Percentiles rank a stretch among this genome's conserved stretches.
phyloP scores from a whole-genome alignment of 2,329 filamentous ascomycete species.

The Cercospora sp. region DNA sequence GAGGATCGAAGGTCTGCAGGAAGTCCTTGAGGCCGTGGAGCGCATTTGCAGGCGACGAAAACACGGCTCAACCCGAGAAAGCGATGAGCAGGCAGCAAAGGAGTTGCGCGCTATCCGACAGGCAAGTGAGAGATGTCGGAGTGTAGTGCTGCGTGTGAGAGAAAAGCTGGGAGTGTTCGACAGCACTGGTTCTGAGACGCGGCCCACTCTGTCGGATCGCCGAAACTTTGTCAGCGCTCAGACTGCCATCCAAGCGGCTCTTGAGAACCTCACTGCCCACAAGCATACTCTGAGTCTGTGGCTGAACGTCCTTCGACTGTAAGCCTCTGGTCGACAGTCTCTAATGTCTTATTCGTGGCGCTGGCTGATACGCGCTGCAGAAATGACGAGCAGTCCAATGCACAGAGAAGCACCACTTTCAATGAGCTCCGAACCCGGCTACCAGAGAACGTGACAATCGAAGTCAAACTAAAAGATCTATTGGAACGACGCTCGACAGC shows the following conservation, averaged over 20 bases:
- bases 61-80: neutral
- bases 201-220: neutral
- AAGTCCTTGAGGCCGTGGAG: neutral
- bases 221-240: conserved; percentile 1
- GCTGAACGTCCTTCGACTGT: conserved; percentile 2
- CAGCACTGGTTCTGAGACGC: neutral
- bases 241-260: neutral
- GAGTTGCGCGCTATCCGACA: neutral
- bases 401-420: neutral
- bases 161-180: conserved; percentile 2
- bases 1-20: neutral
- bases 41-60: conserved; percentile 1
- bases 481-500: neutral
- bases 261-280: conserved; percentile 7
- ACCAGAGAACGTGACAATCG: conserved; percentile 1
- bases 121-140: neutral
- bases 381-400: neutral
- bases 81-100: neutral
- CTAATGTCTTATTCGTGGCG: neutral
- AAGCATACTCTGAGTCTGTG: conserved; percentile 7
- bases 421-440: neutral
- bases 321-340: neutral
- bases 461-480: neutral
- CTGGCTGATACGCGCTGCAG: neutral
- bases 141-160: neutral